These are phyloP conservation scores for Syzygium grande DNA, from an alignment of 345 rosid genomes.

Conservation along the genomic window DNA sequence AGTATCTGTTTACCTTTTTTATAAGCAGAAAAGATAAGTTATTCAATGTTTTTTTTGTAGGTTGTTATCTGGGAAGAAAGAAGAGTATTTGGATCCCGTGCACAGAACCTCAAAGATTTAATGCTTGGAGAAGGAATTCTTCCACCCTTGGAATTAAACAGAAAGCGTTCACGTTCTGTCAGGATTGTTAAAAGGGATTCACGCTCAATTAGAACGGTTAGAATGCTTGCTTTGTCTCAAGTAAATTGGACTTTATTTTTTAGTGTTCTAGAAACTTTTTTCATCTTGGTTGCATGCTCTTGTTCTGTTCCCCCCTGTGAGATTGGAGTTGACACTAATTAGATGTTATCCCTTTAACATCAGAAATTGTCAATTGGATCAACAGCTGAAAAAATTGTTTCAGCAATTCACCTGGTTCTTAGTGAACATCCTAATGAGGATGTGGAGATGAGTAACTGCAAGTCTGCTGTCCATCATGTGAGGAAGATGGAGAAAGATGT, in stretches of 20 bases:
- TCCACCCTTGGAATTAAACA: slow-evolving; percentile 65
- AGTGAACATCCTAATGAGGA: slow-evolving; percentile 76
- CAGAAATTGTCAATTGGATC: slow-evolving; percentile 83
- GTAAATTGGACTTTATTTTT: rapidly evolving
- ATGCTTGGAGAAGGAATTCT: slow-evolving; percentile 76
- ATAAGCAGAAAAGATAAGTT: neutral
- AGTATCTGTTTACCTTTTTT: rapidly evolving
- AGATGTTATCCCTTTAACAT: neutral
- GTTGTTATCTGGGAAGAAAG: slow-evolving; percentile 95
- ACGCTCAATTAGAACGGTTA: slow-evolving; percentile 70
- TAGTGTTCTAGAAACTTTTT: rapidly evolving
- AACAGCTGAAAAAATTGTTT: slow-evolving; percentile 80
- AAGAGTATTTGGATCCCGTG: slow-evolving; percentile 86
- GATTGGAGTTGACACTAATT: neutral
- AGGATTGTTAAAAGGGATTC: slow-evolving; percentile 77
- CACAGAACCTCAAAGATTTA: slow-evolving; percentile 50
- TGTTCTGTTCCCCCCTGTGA: rapidly evolving
- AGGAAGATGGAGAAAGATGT: slow-evolving; percentile 86
- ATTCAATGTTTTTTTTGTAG: neutral
- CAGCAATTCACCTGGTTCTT: slow-evolving; percentile 70
- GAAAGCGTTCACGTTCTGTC: slow-evolving; percentile 73
- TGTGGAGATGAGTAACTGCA: slow-evolving; percentile 73
- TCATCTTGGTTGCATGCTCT: rapidly evolving
- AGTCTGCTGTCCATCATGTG: slow-evolving; percentile 55
- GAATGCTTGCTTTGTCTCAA: neutral